Base-by-base conservation (phyloP, 1,139 yeast species). In the Nadsonia commutata region DNA sequence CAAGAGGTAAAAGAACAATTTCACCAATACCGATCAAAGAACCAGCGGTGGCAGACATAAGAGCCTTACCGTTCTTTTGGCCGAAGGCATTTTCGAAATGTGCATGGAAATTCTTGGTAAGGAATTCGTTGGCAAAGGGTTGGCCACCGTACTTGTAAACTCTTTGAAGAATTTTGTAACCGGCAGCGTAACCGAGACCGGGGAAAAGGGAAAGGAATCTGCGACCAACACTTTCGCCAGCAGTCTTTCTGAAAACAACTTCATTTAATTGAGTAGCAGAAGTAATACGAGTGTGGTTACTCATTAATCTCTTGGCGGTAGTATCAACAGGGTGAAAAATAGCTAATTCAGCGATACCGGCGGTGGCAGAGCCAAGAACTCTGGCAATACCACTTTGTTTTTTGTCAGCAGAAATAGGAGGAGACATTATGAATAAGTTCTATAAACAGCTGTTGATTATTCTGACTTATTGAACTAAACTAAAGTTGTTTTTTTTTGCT, bases 271-370 rank as follows among this genome's bases (percentile, higher is more conserved):
- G 83, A 42, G 74, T 48, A 18, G 73, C 60, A 33, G 76, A 69
- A 38, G 81, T 61, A 51, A 88, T 75, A 52, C 63, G 41, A 37
- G 94, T 80, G 53, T 80, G 84, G 70, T 90, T 90, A 47, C 95
- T 81, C 99, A 90, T 90, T 62, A 90, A 75, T 68, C 99, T 80
- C 71, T 90, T 90, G 54, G 98, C 88, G 58, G 88, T 83, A 45
- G 99, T 90, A 67, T 90, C 99, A 39, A 90, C 97, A 20, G 99
- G 99, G 65, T 90, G 99, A 77, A 90, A 90, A 37, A 93, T 94
- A 48, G 83, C 94, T 56, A 90, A 80, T 66, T 90, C 99, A 58
- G 94, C 77, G 59, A 90, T 84, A 55, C 98, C 99, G 33, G 99
- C 98, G 31, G 95, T 74, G 20, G 97, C 98, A 23, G 97, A 88